These are phyloP conservation scores for Penicillium ucsense DNA, from an alignment of 495 filamentous ascomycete species.

Conservation along the genomic window DNA sequence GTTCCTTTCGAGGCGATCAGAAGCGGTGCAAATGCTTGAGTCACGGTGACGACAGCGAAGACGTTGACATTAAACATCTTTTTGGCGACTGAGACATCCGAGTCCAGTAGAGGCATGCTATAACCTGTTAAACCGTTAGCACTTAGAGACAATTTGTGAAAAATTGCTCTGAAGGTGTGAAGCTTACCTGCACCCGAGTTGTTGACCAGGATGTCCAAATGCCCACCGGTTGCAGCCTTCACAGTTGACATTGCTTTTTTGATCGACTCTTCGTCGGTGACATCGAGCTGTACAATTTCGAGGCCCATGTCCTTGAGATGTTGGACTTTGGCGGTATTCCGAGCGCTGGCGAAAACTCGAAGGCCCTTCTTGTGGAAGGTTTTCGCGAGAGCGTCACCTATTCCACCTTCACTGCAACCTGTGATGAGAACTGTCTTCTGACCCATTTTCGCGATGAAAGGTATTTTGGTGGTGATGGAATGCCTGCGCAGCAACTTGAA, in stretches of 20 bases:
- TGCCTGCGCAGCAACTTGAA: no score
- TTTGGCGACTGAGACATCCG: constrained; percentile 30
- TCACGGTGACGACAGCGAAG: constrained; percentile 18
- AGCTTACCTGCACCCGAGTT: constrained; percentile 47
- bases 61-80: constrained; percentile 46
- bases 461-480: no score
- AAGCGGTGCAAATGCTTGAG: not conserved
- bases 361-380: constrained; percentile 1
- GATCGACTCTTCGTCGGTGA: constrained; percentile 4
- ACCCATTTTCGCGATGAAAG: no score
- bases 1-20: not conserved
- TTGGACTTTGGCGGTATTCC: constrained; percentile 1
- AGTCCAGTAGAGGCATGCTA: constrained; percentile 37
- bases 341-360: constrained; percentile 1
- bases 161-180: no score
- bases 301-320: not conserved
- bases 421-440: no score
- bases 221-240: not conserved
- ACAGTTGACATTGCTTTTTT: not conserved
- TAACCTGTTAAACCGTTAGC: no score
- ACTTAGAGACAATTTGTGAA: no score
- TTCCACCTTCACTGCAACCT: constrained; percentile 6
- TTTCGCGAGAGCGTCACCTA: constrained; percentile 6
- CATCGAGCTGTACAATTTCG: constrained; percentile 3
- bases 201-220: constrained; percentile 49